A percentile compares a stretch with the other conserved stretches of the same genome.
phyloP scores from a whole-genome alignment of 257 asterid genomes.

The Avicennia marina region DNA sequence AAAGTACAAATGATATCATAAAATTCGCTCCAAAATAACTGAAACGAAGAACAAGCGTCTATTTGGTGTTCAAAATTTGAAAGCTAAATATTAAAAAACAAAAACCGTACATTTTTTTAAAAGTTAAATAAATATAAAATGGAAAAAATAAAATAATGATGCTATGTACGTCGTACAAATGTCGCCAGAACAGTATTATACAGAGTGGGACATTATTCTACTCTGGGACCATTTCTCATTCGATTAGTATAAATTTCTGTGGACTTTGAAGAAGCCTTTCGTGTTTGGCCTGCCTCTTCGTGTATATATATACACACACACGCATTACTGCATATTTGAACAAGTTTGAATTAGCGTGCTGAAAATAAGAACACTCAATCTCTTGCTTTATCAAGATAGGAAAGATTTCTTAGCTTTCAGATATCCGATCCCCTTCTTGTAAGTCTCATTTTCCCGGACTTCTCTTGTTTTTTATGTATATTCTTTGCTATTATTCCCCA shows the following conservation, averaged over 20 bases:
- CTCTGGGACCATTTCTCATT: constrained; percentile 23
- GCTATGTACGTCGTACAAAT: constrained; percentile 1
- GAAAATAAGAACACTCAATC: constrained; percentile 53
- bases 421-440: constrained; percentile 91
- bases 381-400: constrained; percentile 51
- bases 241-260: too few relatives aligned
- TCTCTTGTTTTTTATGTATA: constrained; percentile 30
- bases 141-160: too few relatives aligned
- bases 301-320: not conserved
- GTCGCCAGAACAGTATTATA: too few relatives aligned
- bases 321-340: constrained; percentile 9
- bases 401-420: constrained; percentile 73
- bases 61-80: constrained; percentile 5
- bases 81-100: not conserved
- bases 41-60: constrained; percentile 19
- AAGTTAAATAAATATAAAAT: too few relatives aligned
- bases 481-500: constrained; percentile 30
- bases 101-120: not conserved
- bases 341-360: constrained; percentile 44
- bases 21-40: constrained; percentile 17
- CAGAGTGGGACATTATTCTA: too few relatives aligned
- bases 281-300: not conserved
- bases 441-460: constrained; percentile 56
- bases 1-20: constrained; percentile 21
- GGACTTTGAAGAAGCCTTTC: constrained; percentile 18